Percentiles rank a stretch among this genome's conserved stretches.
Conservation (phyloP, 75 land plant species). For the Chamaecyparis obtusa region DNA sequence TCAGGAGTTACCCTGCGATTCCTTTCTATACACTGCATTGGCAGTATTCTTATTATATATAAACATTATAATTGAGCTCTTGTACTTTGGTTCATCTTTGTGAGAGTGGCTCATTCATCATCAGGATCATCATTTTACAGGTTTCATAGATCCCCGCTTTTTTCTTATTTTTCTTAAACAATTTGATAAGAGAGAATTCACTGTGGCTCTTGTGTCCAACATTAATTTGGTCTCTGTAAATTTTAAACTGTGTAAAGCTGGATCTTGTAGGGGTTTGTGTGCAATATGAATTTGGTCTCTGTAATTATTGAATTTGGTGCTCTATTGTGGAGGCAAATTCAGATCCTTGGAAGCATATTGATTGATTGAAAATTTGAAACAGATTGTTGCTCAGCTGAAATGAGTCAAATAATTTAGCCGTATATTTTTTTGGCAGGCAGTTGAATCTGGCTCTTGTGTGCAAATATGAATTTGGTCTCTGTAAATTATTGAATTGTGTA, state of each 20-base stretch:
- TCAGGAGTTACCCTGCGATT: too few species aligned
- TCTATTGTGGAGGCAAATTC: neutral
- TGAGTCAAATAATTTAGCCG: too few species aligned
- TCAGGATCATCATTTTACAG: neutral
- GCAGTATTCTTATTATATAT: too few species aligned
- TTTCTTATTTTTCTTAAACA: neutral
- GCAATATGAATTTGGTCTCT: neutral
- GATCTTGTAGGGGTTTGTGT: neutral
- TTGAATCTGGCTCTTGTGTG: neutral
- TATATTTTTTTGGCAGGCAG: too few species aligned
- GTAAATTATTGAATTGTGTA: neutral
- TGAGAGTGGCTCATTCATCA: neutral
- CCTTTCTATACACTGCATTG: too few species aligned
- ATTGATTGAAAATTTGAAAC: too few species aligned
- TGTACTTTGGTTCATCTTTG: neutral
- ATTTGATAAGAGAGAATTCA: neutral
- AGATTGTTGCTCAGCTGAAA: too few species aligned
- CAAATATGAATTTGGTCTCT: neutral
- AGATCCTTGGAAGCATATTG: neutral
- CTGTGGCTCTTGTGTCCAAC: neutral
- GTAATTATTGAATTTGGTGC: neutral
- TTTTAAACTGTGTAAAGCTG: neutral
- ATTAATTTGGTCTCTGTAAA: neutral
- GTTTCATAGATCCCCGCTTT: neutral
- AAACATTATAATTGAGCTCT: too few species aligned